Conservation (phyloP, 1,284 basidiomycete species). For the Agroathelia rolfsii region DNA sequence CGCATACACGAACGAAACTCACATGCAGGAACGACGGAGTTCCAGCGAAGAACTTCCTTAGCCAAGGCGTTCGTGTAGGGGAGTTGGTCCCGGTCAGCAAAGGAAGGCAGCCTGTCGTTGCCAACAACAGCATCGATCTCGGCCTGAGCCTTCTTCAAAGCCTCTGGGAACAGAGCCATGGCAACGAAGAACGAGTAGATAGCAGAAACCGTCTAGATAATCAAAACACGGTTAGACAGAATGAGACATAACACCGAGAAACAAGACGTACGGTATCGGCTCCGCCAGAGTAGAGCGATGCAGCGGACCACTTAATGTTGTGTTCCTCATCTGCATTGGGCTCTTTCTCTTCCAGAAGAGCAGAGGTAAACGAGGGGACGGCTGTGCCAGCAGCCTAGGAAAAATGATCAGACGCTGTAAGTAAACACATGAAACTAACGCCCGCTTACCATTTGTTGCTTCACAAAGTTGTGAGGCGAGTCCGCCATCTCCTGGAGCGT, state of each 20-base stretch:
- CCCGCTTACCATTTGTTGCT: conserved; percentile 44
- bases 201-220: conserved; percentile 35
- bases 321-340: conserved; percentile 39
- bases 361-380: conserved; percentile 39
- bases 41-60: conserved; percentile 59
- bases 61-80: conserved; percentile 52
- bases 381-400: conserved; percentile 41
- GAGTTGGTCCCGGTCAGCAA: conserved; percentile 45
- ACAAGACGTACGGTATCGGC: conserved; percentile 36
- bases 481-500: conserved; percentile 44
- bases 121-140: conserved; percentile 59
- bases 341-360: conserved; percentile 35
- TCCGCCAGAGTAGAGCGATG: conserved; percentile 51
- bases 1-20: conserved; percentile 9
- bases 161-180: conserved; percentile 41
- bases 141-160: conserved; percentile 41
- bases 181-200: conserved; percentile 44
- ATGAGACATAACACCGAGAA: not conserved
- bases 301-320: conserved; percentile 49
- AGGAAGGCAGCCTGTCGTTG: conserved; percentile 46
- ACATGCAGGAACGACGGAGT: conserved; percentile 42
- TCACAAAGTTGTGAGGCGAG: conserved; percentile 46
- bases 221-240: conserved; percentile 1
- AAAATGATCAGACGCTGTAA: not conserved
- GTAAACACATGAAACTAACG: conserved; percentile 1